A percentile compares a stretch with the other conserved stretches of the same genome.
Evolutionary conservation across 2,329 filamentous ascomycete genomes (phyloP).

Genomic region (Curvularia verruculosa): DNA sequence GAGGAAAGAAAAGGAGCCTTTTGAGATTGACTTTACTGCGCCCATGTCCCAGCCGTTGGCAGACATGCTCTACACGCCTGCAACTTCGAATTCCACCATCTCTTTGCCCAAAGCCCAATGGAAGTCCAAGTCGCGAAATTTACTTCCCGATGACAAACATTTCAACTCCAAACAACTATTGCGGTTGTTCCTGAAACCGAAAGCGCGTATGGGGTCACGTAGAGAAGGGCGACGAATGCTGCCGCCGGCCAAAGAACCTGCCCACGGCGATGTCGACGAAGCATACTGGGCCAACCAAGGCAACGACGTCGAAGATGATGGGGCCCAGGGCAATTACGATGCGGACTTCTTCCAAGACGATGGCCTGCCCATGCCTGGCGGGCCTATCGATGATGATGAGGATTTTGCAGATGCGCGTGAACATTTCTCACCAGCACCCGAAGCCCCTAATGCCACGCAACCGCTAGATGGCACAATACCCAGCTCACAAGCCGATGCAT

Average conservation of each 20-base stretch:
- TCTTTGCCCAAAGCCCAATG: slow-evolving; percentile 91
- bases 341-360: slow-evolving; percentile 98
- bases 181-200: slow-evolving; percentile 91
- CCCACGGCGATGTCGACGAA: slow-evolving; percentile 85
- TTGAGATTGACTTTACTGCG: slow-evolving; percentile 87
- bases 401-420: slow-evolving; percentile 81
- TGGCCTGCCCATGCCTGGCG: slow-evolving; percentile 70
- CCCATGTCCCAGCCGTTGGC: slow-evolving; percentile 73
- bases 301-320: slow-evolving; percentile 58
- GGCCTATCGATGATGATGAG: slow-evolving; percentile 68
- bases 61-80: slow-evolving; percentile 80
- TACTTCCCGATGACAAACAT: slow-evolving; percentile 96
- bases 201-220: slow-evolving; percentile 77
- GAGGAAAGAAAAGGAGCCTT: slow-evolving; percentile 94
- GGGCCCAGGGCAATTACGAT: slow-evolving; percentile 80
- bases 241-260: slow-evolving; percentile 55
- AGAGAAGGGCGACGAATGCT: slow-evolving; percentile 51
- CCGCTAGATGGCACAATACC: slow-evolving; percentile 58
- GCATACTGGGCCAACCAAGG: slow-evolving; percentile 82
- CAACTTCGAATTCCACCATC: slow-evolving; percentile 79
- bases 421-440: slow-evolving; percentile 72
- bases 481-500: slow-evolving; percentile 59
- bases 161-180: slow-evolving; percentile 94
- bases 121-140: slow-evolving; percentile 90
- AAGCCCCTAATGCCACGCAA: slow-evolving; percentile 43